Evolutionary conservation across 1,139 yeast genomes (phyloP), one percentile per base, ranked within the genome.

Genomic region (Zygosaccharomyces pseudobailii): DNA sequence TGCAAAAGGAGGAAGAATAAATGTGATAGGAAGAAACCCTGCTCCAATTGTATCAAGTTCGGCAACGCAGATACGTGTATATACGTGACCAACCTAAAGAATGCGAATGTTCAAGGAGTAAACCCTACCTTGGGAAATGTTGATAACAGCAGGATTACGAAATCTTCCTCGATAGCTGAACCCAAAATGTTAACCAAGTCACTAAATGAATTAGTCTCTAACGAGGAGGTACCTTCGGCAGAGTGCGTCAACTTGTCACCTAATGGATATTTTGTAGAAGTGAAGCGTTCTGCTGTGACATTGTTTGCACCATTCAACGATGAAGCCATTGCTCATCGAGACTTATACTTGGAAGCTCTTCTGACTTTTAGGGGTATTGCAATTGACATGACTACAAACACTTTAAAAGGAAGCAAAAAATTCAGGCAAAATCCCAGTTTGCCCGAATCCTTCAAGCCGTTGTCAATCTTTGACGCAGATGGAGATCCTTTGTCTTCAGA

Each of bases 1-100:
- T 68, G 72, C 47, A 66, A 63, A 40, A 62, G 66, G 43, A 59
- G 69, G 49, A 68, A 68, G 49, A 66, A 63, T 34, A 66, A 63
- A 55, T 68, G 72, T 53, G 68, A 67, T 46, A 60, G 65, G 44
- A 50, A 48, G 5, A 55, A 54, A 35, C 72, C 72, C 1, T 68
- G 72, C 44, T 55, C 60, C 0, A 56, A 60, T 17, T 68, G 72
- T 46, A 43, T 52, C 32, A 53, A 55, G 35, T 41, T 58, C 10
- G 62, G 61, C 8, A 54, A 60, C 35, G 51, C 55, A 0, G 57
- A 54, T 25, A 46, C 55, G 13, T 66, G 70, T 37, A 47, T 47
- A n/a, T 62, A 57, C 42, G 34, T 37, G 25, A 24, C 8, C 5
- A 36, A 30, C 34, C 27, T 30, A 17, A 39, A 39, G 21, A 35